Percentiles rank a stretch among this genome's conserved stretches.
Conservation (phyloP, 768 basidiomycete genomes). For the Melanogaster broomeanus region DNA sequence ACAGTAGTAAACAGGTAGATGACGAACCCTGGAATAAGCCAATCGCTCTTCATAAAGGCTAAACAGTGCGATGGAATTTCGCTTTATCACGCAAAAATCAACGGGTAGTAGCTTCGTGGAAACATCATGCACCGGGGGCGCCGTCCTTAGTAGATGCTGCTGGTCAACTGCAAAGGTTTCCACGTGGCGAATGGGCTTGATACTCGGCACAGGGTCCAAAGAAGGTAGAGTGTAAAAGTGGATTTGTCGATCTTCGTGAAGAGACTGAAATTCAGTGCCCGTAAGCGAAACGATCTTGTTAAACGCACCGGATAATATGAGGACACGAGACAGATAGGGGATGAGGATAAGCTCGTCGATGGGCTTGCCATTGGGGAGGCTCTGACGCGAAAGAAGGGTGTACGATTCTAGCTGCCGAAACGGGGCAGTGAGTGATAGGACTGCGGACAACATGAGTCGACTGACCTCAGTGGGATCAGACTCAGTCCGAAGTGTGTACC, state of each 20-base stretch:
- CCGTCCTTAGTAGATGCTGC: conserved; percentile 56
- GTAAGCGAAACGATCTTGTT: conserved; percentile 12
- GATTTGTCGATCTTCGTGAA: conserved; percentile 54
- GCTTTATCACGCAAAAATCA: conserved; percentile 75
- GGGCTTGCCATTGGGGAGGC: conserved; percentile 64
- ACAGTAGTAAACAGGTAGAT: background rate
- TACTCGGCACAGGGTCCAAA: conserved; percentile 66
- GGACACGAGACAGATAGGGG: conserved; percentile 69
- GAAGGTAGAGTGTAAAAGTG: conserved; percentile 82
- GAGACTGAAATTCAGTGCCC: conserved; percentile 1
- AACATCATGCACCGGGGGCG: conserved; percentile 41
- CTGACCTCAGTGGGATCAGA: conserved; percentile 47
- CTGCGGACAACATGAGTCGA: background rate
- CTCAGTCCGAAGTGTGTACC: conserved; percentile 71
- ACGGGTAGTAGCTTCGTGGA: conserved; percentile 49
- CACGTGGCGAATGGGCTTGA: conserved; percentile 82
- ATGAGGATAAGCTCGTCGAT: conserved; percentile 81
- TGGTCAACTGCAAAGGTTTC: conserved; percentile 84
- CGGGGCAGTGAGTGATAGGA: background rate
- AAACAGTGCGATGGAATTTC: conserved; percentile 61
- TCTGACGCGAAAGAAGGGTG: conserved; percentile 66
- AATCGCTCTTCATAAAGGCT: conserved; percentile 63
- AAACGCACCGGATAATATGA: conserved; percentile 72
- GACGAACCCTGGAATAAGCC: conserved; percentile 56
- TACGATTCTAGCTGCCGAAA: conserved; percentile 57